Evolutionary conservation across 805 yeast genomes (phyloP), one percentile per base, ranked within the genome.

Genomic region (Metschnikowia cerradonensis): DNA sequence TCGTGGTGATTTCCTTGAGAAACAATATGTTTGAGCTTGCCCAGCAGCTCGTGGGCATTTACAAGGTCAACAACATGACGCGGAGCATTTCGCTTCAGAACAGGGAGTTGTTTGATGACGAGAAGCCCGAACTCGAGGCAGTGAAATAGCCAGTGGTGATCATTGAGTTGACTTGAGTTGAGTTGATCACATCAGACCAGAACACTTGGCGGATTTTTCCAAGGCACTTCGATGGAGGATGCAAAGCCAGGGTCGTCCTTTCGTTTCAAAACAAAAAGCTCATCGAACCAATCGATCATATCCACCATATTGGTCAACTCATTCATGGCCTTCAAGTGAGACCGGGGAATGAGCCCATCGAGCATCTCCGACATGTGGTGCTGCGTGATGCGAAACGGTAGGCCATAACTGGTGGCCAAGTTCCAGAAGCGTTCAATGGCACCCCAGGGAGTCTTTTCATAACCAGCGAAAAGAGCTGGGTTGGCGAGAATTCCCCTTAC

Each of bases 1-100:
- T 94, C 60, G 82, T 94, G 63, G 99, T 94, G 33, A 94, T 94
- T 41, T 92, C 98, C 0, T 77, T 94, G 60, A 80, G 99, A 68
- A 92, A 94, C 67, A 94, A 95, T 66, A 94, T 94, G 99, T 94
- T 95, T 68, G 99, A 94, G 70, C 77, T 94, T 54, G 95, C 99
- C 2, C 87, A 90, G 60, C 94, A 90, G 62, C 75, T 94, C 57
- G 96, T 94, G 34, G 99, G 99, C 10, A 90, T 94, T 53, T 95
- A 91, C 75, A 94, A 95, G 67, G 91, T 87, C 52, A 82, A 86
- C 59, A 92, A 92, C 69, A 89, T 82, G 91, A 91, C 98, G 2
- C 78, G 79, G 64, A 88, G 96, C 62, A 87, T 90, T 23, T 82
- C 96, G 3, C 64, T 90, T 41, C 79, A 84, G 60, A 90, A 90